Percentiles rank a stretch among this genome's conserved stretches.
Conservation (phyloP, 192 early-diverging fungal species). For the Allomyces macrogynus region DNA sequence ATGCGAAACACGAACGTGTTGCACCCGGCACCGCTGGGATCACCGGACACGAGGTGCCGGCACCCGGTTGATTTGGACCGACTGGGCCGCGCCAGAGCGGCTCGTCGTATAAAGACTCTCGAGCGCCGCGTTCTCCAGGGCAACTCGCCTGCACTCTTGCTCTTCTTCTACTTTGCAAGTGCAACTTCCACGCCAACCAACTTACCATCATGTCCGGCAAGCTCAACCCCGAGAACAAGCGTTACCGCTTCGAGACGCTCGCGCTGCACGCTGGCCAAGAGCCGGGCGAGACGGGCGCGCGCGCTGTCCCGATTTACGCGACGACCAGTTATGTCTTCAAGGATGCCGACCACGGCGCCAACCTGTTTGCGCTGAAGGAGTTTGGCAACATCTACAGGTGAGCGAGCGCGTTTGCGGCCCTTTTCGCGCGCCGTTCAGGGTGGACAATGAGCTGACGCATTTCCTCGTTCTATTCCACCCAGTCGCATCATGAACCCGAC, state of each 20-base stretch:
- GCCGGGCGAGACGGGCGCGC: slow-evolving; percentile 47
- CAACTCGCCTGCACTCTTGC: neutral
- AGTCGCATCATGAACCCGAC: slow-evolving; percentile 4
- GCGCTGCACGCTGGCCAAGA: slow-evolving; percentile 76
- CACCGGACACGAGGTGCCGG: no score
- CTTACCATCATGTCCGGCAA: neutral
- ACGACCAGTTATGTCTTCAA: slow-evolving; percentile 73
- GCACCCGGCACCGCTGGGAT: no score
- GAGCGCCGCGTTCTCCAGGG: neutral
- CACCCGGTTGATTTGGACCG: no score
- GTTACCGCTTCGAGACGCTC: slow-evolving; percentile 60
- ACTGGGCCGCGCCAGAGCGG: no score
- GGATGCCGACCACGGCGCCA: slow-evolving; percentile 53
- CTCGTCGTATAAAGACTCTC: neutral
- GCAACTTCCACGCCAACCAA: neutral
- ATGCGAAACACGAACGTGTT: no score
- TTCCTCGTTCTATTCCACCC: neutral
- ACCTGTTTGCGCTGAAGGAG: slow-evolving; percentile 51
- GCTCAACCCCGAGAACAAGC: neutral
- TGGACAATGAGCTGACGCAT: neutral
- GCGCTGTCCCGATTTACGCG: slow-evolving; percentile 82
- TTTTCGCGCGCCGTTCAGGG: neutral
- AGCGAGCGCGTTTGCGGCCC: slow-evolving; percentile 2
- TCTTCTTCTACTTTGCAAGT: neutral
- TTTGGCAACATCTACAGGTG: slow-evolving; percentile 76